Evolutionary conservation across 306 rosid genomes (phyloP).

Genomic region (Sophora flavescens): DNA sequence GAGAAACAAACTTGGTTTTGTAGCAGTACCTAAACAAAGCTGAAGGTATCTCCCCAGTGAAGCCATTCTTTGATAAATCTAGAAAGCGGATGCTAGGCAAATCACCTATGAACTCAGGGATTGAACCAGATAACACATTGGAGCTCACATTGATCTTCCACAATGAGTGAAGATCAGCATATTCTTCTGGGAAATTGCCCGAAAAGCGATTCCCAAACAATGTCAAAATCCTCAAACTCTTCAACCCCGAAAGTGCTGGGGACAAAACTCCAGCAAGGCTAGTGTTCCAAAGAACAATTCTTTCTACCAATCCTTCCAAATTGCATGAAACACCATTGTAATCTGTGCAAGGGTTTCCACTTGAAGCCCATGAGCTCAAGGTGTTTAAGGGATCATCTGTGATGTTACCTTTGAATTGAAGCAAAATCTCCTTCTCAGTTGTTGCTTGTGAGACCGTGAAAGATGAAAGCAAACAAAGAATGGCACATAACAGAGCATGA

Average conservation of each 20-base stretch:
- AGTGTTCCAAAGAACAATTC: conserved; percentile 85
- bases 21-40: conserved; percentile 78
- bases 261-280: conserved; percentile 82
- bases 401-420: conserved; percentile 81
- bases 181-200: conserved; percentile 77
- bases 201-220: conserved; percentile 82
- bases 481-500: conserved; percentile 73
- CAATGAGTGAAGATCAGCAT: conserved; percentile 68
- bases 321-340: conserved; percentile 77
- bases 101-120: conserved; percentile 90
- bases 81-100: conserved; percentile 81
- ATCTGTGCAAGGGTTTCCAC: conserved; percentile 75
- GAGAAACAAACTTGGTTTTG: conserved; percentile 81
- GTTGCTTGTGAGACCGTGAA: conserved; percentile 53
- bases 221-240: conserved; percentile 78
- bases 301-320: conserved; percentile 81
- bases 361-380: conserved; percentile 71
- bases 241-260: conserved; percentile 78
- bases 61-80: conserved; percentile 88
- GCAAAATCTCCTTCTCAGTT: conserved; percentile 86
- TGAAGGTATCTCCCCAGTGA: conserved; percentile 80
- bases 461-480: conserved; percentile 56
- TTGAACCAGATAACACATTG: conserved; percentile 81
- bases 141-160: conserved; percentile 96
- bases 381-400: conserved; percentile 72